Evolutionary conservation across 495 filamentous ascomycete genomes (phyloP).

Genomic region (Aspergillus campestris): DNA sequence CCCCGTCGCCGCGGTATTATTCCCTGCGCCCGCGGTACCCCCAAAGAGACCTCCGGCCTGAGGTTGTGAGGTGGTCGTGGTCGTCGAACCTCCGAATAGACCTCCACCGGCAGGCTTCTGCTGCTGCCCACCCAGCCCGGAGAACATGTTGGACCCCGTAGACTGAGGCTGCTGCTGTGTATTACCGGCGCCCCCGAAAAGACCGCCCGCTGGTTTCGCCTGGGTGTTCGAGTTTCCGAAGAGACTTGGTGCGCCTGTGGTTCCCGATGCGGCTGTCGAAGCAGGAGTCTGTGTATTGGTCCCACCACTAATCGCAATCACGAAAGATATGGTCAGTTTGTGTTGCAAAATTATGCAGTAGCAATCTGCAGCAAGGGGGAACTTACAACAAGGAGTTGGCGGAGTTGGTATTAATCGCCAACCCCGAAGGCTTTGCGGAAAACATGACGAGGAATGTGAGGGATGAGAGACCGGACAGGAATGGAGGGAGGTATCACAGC

Average conservation of each 20-base stretch:
- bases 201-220: slow-evolving; percentile 33
- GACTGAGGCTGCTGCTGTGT: slow-evolving; percentile 25
- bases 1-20: slow-evolving; percentile 27
- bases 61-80: slow-evolving; percentile 35
- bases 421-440: slow-evolving; percentile 56
- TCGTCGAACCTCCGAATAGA: slow-evolving; percentile 42
- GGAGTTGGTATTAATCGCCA: slow-evolving; percentile 72
- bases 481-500: background rate
- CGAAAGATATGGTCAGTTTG: background rate
- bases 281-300: slow-evolving; percentile 18
- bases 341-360: background rate
- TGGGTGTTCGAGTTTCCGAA: slow-evolving; percentile 29
- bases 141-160: slow-evolving; percentile 37
- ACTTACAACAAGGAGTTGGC: slow-evolving; percentile 67
- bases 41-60: slow-evolving; percentile 38
- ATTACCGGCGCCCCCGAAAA: slow-evolving; percentile 35
- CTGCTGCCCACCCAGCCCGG: slow-evolving; percentile 24
- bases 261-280: slow-evolving; percentile 21
- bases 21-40: slow-evolving; percentile 30
- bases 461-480: background rate
- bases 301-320: slow-evolving; percentile 14
- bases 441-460: slow-evolving; percentile 26
- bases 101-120: slow-evolving; percentile 26
- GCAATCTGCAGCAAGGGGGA: background rate
- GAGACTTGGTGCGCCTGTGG: slow-evolving; percentile 22